Base-by-base conservation (phyloP, 164 flowering plant genomes). In the Vitis cinerea region DNA sequence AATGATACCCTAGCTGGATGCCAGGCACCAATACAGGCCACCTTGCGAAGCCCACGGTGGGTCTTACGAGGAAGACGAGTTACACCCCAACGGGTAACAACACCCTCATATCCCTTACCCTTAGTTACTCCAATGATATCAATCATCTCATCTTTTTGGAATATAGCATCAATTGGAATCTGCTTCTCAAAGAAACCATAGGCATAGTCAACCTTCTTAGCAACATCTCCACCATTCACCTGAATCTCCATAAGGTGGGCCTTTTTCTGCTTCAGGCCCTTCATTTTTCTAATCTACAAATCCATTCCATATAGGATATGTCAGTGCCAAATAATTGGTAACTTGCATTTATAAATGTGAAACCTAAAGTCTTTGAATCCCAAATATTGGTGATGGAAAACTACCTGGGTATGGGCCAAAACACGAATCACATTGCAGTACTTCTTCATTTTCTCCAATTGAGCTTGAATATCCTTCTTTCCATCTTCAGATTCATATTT, bases 11-110 rank as follows among this genome's bases (percentile, higher is more conserved):
- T 77, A 48, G 93, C 90, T 0, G 93, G 93, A 75, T 89, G 93
- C 93, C 93, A 89, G 15, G 93, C 93, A 66, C 93, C 93, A 69
- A 89, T 86, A 77, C 93, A 89, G 1, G 93, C 91, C 0, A 89
- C 93, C 74, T 89, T 89, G 4, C 90, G 84, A 16, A 89, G 80
- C 15, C 93, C 93, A 17, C 91, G 74, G 48, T 89, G 93, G 53
- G 91, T 89, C 75, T 87, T 89, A 37, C 88, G 90, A 3, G 93
- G 93, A 7, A 89, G 91, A 16, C 91, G 88, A 12, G 93, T 87
- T 14, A 89, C 93, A 71, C 91, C 93, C 93, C 91, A 89, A 27
- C 94, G 80, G 16, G 89, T 90, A n/a, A 88, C 90, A 27, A 90
- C 94, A 71, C 91, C 95, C 74, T 90, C 95, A 23, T 88, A 85